Base-by-base conservation (phyloP, 1,139 yeast species). In the Scheffersomyces titani region DNA sequence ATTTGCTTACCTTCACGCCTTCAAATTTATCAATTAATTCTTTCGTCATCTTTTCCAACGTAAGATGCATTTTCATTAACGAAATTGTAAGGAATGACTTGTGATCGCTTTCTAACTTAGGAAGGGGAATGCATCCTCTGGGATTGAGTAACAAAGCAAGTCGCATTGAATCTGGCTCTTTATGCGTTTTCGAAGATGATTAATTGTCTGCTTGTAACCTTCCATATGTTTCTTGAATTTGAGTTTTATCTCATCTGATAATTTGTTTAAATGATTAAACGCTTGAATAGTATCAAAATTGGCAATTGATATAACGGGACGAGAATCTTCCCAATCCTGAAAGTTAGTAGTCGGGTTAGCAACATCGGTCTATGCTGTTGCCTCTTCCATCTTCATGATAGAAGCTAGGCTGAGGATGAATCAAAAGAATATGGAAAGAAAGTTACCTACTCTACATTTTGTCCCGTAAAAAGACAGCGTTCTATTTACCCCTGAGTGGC, bases 1-100 rank as follows among this genome's bases (percentile, higher is more conserved):
- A 50, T n/a, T 6, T 19, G 50, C 11, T 11, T 48, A 49, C 47
- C 40, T 49, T 24, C 54, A 51, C 13, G 44, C 54, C 5, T 21
- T 51, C 47, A 51, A 49, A n/a, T 13, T 52, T 24, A 21, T 22
- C 40, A 47, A 44, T 9, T 44, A 44, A 47, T 20, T 5, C 36
- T 21, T 47, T n/a, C 30, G 19, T 47, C 50, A 47, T 47, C 18
- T 47, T 24, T 21, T 47, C 50, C 36, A 47, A 19, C 7, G 36
- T 20, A 20, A 22, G 50, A 47, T 19, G 50, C 18, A 47, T 47
- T 47, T 22, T 47, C 18, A 19, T 47, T n/a, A 20, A 47, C 36
- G 18, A 47, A 19, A 22, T 22, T 22, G 36, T 47, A 47, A 47
- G 19, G 30, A 21, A 49, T 24, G 40, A 3, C 20, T 24, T 49